These are phyloP conservation scores for Saccharomyces hybrid DNA, from an alignment of 1,139 yeast species.

Conservation along the genomic window DNA sequence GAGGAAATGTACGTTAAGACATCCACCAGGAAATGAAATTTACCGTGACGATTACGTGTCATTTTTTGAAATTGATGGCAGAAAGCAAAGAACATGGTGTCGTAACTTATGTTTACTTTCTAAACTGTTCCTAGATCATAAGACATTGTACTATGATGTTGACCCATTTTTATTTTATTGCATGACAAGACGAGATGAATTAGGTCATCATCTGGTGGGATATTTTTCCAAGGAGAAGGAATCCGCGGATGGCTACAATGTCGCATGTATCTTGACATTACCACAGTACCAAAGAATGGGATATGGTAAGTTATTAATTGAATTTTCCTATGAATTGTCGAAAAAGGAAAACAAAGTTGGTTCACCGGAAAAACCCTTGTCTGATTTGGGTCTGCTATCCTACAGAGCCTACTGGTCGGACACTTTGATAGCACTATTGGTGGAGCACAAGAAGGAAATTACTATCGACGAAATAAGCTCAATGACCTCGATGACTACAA, in stretches of 20 bases:
- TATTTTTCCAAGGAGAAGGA: constrained; percentile 95
- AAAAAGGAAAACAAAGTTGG: constrained; percentile 85
- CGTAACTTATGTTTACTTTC: constrained; percentile 83
- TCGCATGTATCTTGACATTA: constrained; percentile 90
- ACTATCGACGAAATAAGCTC: constrained; percentile 90
- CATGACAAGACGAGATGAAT: constrained; percentile 82
- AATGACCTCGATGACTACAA: constrained; percentile 89
- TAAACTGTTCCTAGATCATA: constrained; percentile 87
- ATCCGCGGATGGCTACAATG: constrained; percentile 90
- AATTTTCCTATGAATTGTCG: constrained; percentile 85
- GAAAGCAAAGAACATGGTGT: constrained; percentile 95
- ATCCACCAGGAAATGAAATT: constrained; percentile 97
- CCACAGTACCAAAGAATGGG: constrained; percentile 97
- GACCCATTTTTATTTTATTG: constrained; percentile 94
- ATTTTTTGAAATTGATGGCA: constrained; percentile 94
- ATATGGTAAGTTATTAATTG: constrained; percentile 82
- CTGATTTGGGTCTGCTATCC: constrained; percentile 86
- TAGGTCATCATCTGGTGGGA: constrained; percentile 93
- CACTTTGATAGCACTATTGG: constrained; percentile 64
- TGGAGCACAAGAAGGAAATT: constrained; percentile 61
- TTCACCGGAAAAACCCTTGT: constrained; percentile 94
- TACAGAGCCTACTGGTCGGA: constrained; percentile 98
- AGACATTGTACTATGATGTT: constrained; percentile 91
- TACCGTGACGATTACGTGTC: constrained; percentile 80
- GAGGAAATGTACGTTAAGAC: constrained; percentile 74